Evolutionary conservation across 208 protist species (phyloP), one percentile per base, ranked within the genome.

Genomic region (Wallacemonas collosoma): DNA sequence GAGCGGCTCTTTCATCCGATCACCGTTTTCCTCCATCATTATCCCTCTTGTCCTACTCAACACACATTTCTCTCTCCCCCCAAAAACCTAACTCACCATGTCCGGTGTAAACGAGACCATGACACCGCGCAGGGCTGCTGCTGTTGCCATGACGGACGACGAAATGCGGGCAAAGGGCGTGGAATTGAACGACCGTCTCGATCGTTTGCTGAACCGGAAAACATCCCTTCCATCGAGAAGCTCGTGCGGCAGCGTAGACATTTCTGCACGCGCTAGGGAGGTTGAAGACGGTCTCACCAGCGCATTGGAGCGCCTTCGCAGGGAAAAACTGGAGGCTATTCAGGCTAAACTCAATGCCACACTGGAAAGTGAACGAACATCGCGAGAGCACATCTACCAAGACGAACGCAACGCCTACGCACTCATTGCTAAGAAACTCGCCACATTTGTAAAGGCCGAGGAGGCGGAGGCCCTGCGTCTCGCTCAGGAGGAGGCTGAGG

Each of bases 401-500:
- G 60, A 65, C 8, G 60, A 65, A 48, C 11, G 9, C 14, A 8
- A 38, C 14, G 60, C 40, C 6, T 41, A 41, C 43, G n/a, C 5
- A 4, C 60, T 53, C 60, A 53, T 65, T 41, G n/a, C 43, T 1
- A n/a, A 45, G 6, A 65, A 17, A 8, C 3, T 51, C 12, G 41
- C 60, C 36, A 65, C 44, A 3, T 12, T 65, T 3, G 40, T 65
- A 36, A 47, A 65, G 41, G 70, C 70, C 40, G 50, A 73, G 26
- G 70, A 73, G 47, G 70, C 47, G 3, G 72, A 69, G 58, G 72
- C 72, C n/a, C 57, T 14, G 26, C 53, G 54, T 17, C 51, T 62
- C 45, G 64, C 72, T 41, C 14, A 69, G 47, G 56, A 76, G 72
- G 63, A 70, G 35, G 72, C 61, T 39, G 55, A 60, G 45, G 63